A percentile compares a stretch with the other conserved stretches of the same genome.
These are phyloP conservation scores for Solanum ossicruentum DNA, from an alignment of 257 asterid genomes.

Conservation along the genomic window DNA sequence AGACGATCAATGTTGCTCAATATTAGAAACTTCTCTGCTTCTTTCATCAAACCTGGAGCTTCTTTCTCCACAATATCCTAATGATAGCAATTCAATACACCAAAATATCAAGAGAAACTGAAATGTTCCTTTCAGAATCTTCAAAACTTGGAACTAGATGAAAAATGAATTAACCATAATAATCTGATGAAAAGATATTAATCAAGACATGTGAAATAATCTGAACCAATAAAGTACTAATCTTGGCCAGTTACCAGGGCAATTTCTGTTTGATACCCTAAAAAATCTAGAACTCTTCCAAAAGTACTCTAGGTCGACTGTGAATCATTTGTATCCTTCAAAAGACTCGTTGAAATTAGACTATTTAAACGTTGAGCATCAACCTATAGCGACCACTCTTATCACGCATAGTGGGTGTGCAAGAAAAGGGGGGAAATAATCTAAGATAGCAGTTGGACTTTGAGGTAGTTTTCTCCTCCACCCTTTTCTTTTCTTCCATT, in stretches of 20 bases:
- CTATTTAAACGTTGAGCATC: not conserved
- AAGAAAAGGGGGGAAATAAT: not conserved
- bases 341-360: not conserved
- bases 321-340: not conserved
- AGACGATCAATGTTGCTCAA: constrained; percentile 86
- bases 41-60: constrained; percentile 94
- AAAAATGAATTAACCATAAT: not conserved
- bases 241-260: not conserved
- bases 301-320: not conserved
- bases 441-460: not conserved
- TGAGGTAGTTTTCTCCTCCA: not conserved
- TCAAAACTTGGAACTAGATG: not conserved
- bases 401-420: not conserved
- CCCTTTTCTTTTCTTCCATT: not conserved
- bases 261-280: not conserved
- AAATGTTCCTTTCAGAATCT: not conserved
- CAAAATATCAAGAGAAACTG: not conserved
- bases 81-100: not conserved
- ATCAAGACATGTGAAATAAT: not conserved
- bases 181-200: not conserved
- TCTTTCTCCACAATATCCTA: constrained; percentile 90
- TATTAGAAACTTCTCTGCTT: constrained; percentile 89
- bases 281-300: not conserved
- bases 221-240: not conserved
- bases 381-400: not conserved